Evolutionary conservation across 768 basidiomycete genomes (phyloP).

Genomic region (Pulveroboletus sp.): DNA sequence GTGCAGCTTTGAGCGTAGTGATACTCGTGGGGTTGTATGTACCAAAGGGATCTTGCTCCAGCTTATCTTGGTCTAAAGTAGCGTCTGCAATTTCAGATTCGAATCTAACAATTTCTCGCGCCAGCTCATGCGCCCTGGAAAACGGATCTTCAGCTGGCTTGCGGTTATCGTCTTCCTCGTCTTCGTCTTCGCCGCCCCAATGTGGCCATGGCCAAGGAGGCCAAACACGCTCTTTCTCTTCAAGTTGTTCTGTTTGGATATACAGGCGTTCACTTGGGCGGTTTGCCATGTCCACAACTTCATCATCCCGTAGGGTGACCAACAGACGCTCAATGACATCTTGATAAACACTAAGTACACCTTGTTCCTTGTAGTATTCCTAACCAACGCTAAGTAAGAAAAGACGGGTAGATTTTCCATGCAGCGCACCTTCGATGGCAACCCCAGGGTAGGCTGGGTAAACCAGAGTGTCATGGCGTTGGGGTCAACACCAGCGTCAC

Average conservation of each 20-base stretch:
- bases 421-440: slow-evolving; percentile 72
- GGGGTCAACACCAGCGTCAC: slow-evolving; percentile 82
- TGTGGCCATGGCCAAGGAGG: slow-evolving; percentile 87
- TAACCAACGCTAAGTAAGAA: slow-evolving; percentile 23
- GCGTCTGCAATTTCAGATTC: slow-evolving; percentile 75
- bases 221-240: slow-evolving; percentile 45
- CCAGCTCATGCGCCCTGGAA: slow-evolving; percentile 54
- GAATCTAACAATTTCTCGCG: slow-evolving; percentile 68
- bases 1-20: slow-evolving; percentile 57
- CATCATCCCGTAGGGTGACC: slow-evolving; percentile 47
- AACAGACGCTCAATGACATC: slow-evolving; percentile 66
- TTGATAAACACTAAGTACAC: slow-evolving; percentile 64
- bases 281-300: slow-evolving; percentile 18
- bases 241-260: slow-evolving; percentile 36
- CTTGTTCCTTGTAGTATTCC: slow-evolving; percentile 87
- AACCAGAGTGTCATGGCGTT: slow-evolving; percentile 85
- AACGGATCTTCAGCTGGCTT: slow-evolving; percentile 33
- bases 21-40: slow-evolving; percentile 85
- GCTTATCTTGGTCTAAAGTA: slow-evolving; percentile 73
- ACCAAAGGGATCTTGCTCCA: slow-evolving; percentile 74
- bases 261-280: slow-evolving; percentile 12
- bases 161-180: slow-evolving; percentile 35
- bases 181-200: slow-evolving; percentile 66
- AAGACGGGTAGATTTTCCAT: not conserved
- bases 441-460: slow-evolving; percentile 71